Evolutionary conservation across 176 grass and related monocot genomes (phyloP).

Genomic region (Puya raimondii): DNA sequence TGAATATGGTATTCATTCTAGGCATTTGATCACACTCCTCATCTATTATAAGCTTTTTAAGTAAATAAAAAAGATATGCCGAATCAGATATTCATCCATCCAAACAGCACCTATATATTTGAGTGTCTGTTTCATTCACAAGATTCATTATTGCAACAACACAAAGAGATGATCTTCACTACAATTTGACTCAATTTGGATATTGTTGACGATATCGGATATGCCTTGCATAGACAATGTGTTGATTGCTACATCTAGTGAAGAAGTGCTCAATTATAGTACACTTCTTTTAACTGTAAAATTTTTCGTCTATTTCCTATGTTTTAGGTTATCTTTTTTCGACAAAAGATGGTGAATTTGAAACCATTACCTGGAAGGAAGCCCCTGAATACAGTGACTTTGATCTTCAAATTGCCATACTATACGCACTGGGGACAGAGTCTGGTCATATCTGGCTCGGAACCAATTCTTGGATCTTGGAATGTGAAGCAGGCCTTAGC

Average conservation of each 20-base stretch:
- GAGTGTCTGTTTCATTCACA: no score
- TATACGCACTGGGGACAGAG: constrained; percentile 87
- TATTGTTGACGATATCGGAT: background rate
- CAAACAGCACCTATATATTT: no score
- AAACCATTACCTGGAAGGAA: constrained; percentile 33
- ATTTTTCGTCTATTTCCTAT: background rate
- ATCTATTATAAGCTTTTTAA: no score
- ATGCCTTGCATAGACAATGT: background rate
- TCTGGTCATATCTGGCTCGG: constrained; percentile 65
- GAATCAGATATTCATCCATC: no score
- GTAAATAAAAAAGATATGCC: no score
- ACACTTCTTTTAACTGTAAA: background rate
- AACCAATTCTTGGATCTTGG: constrained; percentile 59
- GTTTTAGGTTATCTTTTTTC: background rate
- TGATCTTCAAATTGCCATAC: constrained; percentile 77
- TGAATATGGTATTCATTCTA: no score
- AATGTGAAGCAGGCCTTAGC: constrained; percentile 73
- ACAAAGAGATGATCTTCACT: no score
- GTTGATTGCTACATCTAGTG: background rate
- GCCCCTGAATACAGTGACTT: constrained; percentile 30
- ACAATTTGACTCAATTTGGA: no score
- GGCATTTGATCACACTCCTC: no score
- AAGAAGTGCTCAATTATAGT: background rate
- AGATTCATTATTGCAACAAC: no score
- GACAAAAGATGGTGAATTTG: constrained; percentile 32